phyloP scores from a whole-genome alignment of 345 rosid species.

The Murraya paniculata region DNA sequence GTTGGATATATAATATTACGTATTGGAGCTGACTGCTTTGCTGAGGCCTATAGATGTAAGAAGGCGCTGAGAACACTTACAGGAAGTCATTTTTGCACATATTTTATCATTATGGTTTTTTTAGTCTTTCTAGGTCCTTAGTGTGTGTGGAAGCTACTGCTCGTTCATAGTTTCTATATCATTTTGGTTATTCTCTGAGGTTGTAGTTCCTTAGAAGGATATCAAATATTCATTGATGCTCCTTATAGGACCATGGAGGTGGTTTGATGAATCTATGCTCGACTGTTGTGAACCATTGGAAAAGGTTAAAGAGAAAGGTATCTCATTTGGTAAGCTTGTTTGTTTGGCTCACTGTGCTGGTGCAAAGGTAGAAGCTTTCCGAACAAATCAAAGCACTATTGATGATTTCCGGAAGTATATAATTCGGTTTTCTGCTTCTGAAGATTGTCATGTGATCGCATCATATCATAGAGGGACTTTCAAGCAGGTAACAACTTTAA shows the following conservation, averaged over 20 bases:
- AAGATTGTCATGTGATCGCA: constrained; percentile 73
- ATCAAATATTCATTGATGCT: constrained; percentile 14
- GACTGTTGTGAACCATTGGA: constrained; percentile 94
- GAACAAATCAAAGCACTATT: constrained; percentile 68
- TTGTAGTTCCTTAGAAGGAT: not conserved
- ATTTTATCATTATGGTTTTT: not conserved
- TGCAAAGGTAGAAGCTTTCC: constrained; percentile 85
- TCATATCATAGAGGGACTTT: constrained; percentile 71
- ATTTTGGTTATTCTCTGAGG: constrained; percentile 5
- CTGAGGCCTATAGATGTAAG: not conserved
- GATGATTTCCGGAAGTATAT: constrained; percentile 72
- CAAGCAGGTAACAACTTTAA: constrained; percentile 53
- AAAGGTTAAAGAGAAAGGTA: constrained; percentile 72
- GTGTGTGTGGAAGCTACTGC: not conserved
- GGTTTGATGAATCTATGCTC: constrained; percentile 97
- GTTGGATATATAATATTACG: not conserved
- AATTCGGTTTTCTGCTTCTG: constrained; percentile 60
- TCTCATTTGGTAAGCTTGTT: constrained; percentile 84
- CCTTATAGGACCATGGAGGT: constrained; percentile 93
- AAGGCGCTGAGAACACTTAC: not conserved
- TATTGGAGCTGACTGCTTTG: not conserved
- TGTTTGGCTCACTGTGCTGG: constrained; percentile 93
- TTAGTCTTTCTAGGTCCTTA: not conserved
- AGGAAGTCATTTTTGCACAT: not conserved
- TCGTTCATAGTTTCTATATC: not conserved